Evolutionary conservation across 176 grass and related monocot species (phyloP).

Genomic region (Triticum urartu): DNA sequence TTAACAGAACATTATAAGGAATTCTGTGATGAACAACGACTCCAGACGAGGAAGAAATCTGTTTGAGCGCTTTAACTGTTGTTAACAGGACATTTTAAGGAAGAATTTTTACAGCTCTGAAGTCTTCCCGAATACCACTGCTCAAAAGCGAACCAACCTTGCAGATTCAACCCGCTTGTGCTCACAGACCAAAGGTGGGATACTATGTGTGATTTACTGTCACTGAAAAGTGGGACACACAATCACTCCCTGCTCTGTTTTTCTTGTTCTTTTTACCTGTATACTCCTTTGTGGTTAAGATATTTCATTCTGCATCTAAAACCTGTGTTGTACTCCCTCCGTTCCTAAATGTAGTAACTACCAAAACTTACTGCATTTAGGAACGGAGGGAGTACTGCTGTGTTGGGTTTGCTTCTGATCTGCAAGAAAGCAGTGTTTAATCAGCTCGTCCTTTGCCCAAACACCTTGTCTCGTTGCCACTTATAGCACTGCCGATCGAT

Average conservation of each 20-base stretch:
- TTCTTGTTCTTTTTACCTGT: neutral
- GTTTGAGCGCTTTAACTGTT: slow-evolving; percentile 13
- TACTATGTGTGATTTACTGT: neutral
- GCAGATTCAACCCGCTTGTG: neutral
- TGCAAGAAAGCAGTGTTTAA: too few relatives aligned
- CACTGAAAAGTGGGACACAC: neutral
- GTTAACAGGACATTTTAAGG: neutral
- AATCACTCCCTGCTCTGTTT: neutral
- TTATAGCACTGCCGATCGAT: too few relatives aligned
- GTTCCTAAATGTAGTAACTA: too few relatives aligned
- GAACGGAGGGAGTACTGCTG: too few relatives aligned
- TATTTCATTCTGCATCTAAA: neutral
- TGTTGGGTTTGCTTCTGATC: too few relatives aligned
- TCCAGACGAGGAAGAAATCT: neutral
- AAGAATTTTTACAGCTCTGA: neutral
- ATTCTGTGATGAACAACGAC: neutral
- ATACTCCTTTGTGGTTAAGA: neutral
- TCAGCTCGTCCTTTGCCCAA: too few relatives aligned
- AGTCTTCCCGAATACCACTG: neutral
- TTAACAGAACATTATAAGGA: slow-evolving; percentile 3
- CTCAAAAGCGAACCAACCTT: neutral
- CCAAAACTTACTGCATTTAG: too few relatives aligned
- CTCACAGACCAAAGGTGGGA: neutral
- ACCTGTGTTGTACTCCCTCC: too few relatives aligned
- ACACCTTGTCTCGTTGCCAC: too few relatives aligned